Conservation (phyloP, 495 filamentous ascomycete genomes). For the Penicillium egyptiacum region DNA sequence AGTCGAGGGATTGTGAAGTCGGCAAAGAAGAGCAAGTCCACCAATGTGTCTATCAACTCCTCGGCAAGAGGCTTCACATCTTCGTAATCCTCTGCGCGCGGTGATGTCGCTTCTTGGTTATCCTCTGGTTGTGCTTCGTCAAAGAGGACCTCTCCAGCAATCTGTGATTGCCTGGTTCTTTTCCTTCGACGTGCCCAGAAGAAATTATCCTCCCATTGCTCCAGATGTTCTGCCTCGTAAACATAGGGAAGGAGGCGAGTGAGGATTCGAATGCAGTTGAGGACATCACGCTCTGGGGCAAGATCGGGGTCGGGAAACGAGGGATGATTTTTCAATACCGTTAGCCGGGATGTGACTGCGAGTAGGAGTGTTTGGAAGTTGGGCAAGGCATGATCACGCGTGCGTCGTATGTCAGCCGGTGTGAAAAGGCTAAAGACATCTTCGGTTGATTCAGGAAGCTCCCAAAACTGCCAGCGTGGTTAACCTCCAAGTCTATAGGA, state of each 20-base stretch:
- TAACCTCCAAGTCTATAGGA: conserved; percentile 4
- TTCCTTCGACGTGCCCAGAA: conserved; percentile 83
- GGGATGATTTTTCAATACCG: conserved; percentile 77
- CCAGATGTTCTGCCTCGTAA: conserved; percentile 85
- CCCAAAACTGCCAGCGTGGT: conserved; percentile 73
- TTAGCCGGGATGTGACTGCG: conserved; percentile 76
- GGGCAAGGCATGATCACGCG: conserved; percentile 77
- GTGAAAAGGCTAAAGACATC: conserved; percentile 98
- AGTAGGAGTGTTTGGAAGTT: conserved; percentile 92
- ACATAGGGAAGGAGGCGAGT: conserved; percentile 91
- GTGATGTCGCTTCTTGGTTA: conserved; percentile 42
- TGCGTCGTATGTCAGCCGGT: conserved; percentile 86
- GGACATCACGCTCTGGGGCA: conserved; percentile 83
- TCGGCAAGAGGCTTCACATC: conserved; percentile 86
- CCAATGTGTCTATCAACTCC: conserved; percentile 86
- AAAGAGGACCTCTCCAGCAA: conserved; percentile 75
- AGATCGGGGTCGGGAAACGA: conserved; percentile 87
- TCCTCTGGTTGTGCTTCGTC: conserved; percentile 66
- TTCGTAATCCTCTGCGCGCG: conserved; percentile 64
- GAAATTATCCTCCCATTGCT: conserved; percentile 86
- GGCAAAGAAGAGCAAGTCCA: conserved; percentile 89
- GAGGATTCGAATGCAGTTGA: conserved; percentile 91
- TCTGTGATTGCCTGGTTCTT: conserved; percentile 50
- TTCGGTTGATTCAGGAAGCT: conserved; percentile 92
- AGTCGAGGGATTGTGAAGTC: conserved; percentile 77